Percentiles rank a stretch among this genome's conserved stretches.
Evolutionary conservation across 176 grass and related monocot species (phyloP).

Genomic region (Alopecurus myosuroides): DNA sequence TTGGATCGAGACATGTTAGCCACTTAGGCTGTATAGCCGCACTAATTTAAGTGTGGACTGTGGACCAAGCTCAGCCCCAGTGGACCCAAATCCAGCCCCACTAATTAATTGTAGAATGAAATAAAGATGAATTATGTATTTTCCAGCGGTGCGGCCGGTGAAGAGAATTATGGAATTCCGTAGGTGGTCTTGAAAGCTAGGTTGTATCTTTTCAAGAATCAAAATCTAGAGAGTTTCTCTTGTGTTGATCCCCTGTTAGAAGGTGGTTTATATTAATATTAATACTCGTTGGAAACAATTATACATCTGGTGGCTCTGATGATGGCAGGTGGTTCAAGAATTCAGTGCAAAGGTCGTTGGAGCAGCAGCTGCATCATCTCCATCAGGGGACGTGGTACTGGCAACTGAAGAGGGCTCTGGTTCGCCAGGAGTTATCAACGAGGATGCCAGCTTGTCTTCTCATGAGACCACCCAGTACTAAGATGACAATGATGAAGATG

Average conservation of each 20-base stretch:
- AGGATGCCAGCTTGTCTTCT: slow-evolving; percentile 33
- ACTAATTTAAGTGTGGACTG: neutral
- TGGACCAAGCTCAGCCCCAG: neutral
- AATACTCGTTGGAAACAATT: neutral
- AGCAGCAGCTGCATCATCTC: neutral
- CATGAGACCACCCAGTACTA: slow-evolving; percentile 16
- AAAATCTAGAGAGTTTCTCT: neutral
- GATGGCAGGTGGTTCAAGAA: slow-evolving; percentile 62
- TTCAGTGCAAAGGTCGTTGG: slow-evolving; percentile 45
- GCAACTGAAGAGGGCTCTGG: slow-evolving; percentile 56
- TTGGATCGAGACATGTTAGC: slow-evolving; percentile 9
- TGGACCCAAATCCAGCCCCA: slow-evolving; percentile 14
- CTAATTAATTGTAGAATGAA: neutral
- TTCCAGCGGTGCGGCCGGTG: neutral
- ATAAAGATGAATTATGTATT: neutral
- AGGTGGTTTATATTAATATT: neutral
- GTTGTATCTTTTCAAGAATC: neutral
- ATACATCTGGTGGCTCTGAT: slow-evolving; percentile 5
- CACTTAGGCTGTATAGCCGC: neutral
- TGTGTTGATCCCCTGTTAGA: neutral
- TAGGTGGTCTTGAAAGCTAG: neutral
- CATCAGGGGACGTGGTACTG: slow-evolving; percentile 24
- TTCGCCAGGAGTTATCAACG: neutral
- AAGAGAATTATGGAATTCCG: neutral
- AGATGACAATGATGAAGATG: slow-evolving; percentile 46